Conservation (phyloP, 768 basidiomycete species). For the Strobilomyces echinocephalus region DNA sequence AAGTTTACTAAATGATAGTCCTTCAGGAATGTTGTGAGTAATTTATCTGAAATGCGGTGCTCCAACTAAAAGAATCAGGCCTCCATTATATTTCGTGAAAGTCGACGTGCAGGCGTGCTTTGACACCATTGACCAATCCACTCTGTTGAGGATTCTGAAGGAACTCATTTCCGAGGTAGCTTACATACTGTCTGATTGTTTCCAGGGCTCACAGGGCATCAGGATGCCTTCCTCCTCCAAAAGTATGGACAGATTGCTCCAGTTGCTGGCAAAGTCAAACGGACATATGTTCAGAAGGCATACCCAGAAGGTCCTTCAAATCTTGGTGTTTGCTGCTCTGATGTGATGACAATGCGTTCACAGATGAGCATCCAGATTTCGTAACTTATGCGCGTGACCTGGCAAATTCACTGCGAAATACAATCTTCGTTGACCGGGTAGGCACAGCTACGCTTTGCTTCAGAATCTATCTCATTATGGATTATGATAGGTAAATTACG, state of each 20-base stretch:
- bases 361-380: constrained; percentile 78
- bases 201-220: neutral
- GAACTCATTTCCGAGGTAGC: constrained; percentile 67
- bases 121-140: constrained; percentile 90
- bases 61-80: constrained; percentile 42
- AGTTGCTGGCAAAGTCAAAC: constrained; percentile 51
- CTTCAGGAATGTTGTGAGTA: constrained; percentile 50
- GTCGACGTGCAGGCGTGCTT: constrained; percentile 95
- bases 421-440: constrained; percentile 85
- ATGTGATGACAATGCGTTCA: neutral
- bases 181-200: neutral
- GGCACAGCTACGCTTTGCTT: neutral
- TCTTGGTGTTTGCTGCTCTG: neutral
- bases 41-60: neutral
- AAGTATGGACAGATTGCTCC: constrained; percentile 63
- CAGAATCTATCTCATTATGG: neutral
- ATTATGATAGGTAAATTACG: constrained; percentile 46
- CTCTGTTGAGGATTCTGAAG: constrained; percentile 71
- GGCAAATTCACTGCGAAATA: constrained; percentile 61
- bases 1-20: constrained; percentile 34
- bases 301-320: constrained; percentile 53
- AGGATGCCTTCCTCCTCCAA: constrained; percentile 74
- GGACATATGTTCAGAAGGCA: constrained; percentile 57
- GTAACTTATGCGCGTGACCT: constrained; percentile 62
- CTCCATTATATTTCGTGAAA: constrained; percentile 92